Conservation (phyloP, 2,329 filamentous ascomycete species). For the Fusarium torreyae region DNA sequence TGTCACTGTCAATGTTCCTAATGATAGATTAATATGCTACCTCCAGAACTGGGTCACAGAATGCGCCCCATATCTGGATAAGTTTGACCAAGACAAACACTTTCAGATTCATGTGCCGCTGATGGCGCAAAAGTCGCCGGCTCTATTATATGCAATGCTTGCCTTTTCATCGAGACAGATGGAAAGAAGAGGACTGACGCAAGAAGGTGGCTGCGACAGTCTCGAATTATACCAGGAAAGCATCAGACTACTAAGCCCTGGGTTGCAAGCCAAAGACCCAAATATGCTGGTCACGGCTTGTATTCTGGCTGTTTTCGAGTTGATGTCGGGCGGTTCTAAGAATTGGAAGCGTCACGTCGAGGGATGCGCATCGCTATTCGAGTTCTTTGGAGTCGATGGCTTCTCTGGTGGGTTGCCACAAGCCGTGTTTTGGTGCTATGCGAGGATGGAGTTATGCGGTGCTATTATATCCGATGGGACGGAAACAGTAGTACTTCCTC, state of each 20-base stretch:
- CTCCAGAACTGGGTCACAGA: constrained; percentile 67
- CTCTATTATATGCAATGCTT: constrained; percentile 65
- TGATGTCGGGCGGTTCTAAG: constrained; percentile 63
- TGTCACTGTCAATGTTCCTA: constrained; percentile 50
- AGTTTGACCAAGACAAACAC: constrained; percentile 67
- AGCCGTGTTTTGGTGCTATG: constrained; percentile 72
- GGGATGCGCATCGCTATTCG: constrained; percentile 68
- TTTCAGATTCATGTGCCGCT: constrained; percentile 67
- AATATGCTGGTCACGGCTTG: constrained; percentile 63
- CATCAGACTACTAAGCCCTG: constrained; percentile 61
- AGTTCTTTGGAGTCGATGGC: constrained; percentile 66
- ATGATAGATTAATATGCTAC: constrained; percentile 51
- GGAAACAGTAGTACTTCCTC: constrained; percentile 63
- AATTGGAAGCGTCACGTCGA: constrained; percentile 71
- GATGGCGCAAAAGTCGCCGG: constrained; percentile 61
- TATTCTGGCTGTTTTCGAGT: constrained; percentile 63
- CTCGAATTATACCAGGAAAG: constrained; percentile 68
- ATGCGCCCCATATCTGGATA: constrained; percentile 66
- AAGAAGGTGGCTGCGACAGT: constrained; percentile 63
- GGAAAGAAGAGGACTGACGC: constrained; percentile 64
- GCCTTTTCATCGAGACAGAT: constrained; percentile 68
- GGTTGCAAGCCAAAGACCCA: constrained; percentile 60
- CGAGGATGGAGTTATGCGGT: constrained; percentile 70
- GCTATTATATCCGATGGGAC: constrained; percentile 67
- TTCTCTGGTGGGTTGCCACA: constrained; percentile 61